Evolutionary conservation across 2,329 filamentous ascomycete species (phyloP).

Genomic region (Pyrenochaeta sp.): DNA sequence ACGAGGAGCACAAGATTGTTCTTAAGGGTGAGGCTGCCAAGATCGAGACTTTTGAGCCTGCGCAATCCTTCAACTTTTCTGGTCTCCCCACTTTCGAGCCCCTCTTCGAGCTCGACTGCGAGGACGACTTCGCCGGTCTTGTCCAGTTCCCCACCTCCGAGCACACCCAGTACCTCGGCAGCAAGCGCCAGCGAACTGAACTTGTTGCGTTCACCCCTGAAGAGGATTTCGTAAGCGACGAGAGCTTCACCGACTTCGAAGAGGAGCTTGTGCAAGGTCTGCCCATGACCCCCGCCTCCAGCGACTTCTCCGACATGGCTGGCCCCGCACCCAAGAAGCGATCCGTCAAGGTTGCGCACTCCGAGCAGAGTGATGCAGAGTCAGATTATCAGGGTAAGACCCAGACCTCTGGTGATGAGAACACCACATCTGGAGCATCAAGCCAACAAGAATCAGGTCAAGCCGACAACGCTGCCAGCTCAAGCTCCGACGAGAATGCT

Average conservation of each 20-base stretch:
- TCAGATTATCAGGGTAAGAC: slow-evolving; percentile 46
- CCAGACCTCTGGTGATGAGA: slow-evolving; percentile 41
- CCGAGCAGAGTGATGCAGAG: slow-evolving; percentile 45
- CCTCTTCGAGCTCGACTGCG: slow-evolving; percentile 87
- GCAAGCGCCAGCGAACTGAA: slow-evolving; percentile 77
- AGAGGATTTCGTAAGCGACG: slow-evolving; percentile 79
- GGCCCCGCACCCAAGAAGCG: slow-evolving; percentile 34
- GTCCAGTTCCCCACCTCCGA: slow-evolving; percentile 70
- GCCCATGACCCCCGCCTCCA: slow-evolving; percentile 66
- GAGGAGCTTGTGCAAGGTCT: slow-evolving; percentile 71
- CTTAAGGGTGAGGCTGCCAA: slow-evolving; percentile 56
- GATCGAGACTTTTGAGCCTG: slow-evolving; percentile 46
- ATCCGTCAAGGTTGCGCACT: slow-evolving; percentile 34
- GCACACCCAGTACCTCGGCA: slow-evolving; percentile 66
- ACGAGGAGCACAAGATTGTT: slow-evolving; percentile 66
- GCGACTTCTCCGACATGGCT: slow-evolving; percentile 51
- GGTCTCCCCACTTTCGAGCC: slow-evolving; percentile 80
- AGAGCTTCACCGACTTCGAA: slow-evolving; percentile 78
- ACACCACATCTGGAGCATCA: slow-evolving; percentile 45
- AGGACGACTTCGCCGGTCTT: slow-evolving; percentile 83
- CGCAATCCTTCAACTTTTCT: slow-evolving; percentile 52
- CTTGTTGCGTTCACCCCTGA: slow-evolving; percentile 68
- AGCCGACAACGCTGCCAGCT: slow-evolving; percentile 55
- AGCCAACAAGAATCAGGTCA: slow-evolving; percentile 46
- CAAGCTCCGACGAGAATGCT: slow-evolving; percentile 53